Evolutionary conservation across 2,329 filamentous ascomycete species (phyloP).

Genomic region (Penicillium decumbens): DNA sequence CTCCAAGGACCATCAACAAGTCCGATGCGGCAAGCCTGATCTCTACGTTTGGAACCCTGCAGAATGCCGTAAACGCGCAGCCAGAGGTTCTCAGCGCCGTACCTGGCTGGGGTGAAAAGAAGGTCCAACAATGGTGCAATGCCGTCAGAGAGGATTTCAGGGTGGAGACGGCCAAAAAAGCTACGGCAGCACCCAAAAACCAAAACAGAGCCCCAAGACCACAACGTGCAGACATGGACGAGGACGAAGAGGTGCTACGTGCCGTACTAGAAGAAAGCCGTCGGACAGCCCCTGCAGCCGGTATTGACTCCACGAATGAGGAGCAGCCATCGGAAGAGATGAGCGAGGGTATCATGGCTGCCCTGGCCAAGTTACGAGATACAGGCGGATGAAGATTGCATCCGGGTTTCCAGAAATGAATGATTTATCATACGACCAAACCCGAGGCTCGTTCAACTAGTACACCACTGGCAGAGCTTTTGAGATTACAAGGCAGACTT

Average conservation of each 20-base stretch:
- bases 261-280: constrained; percentile 27
- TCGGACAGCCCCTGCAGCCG: constrained; percentile 16
- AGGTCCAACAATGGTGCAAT: constrained; percentile 78
- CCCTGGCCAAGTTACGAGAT: constrained; percentile 52
- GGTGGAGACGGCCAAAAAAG: constrained; percentile 63
- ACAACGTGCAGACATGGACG: constrained; percentile 28
- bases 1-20: constrained; percentile 86
- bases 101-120: constrained; percentile 93
- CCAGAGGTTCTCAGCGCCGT: constrained; percentile 79
- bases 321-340: constrained; percentile 33
- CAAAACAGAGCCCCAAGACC: constrained; percentile 21
- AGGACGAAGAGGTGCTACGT: constrained; percentile 47
- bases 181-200: constrained; percentile 33
- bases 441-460: not conserved
- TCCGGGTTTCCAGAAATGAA: not conserved
- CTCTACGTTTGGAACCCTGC: constrained; percentile 83
- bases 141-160: constrained; percentile 83
- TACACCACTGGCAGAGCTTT: not conserved
- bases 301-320: not conserved
- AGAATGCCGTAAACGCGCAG: constrained; percentile 79
- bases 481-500: not conserved
- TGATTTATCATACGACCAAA: not conserved
- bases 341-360: constrained; percentile 56
- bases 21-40: constrained; percentile 88
- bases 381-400: constrained; percentile 21